Conservation (phyloP, 768 basidiomycete genomes). For the Trametes maxima region DNA sequence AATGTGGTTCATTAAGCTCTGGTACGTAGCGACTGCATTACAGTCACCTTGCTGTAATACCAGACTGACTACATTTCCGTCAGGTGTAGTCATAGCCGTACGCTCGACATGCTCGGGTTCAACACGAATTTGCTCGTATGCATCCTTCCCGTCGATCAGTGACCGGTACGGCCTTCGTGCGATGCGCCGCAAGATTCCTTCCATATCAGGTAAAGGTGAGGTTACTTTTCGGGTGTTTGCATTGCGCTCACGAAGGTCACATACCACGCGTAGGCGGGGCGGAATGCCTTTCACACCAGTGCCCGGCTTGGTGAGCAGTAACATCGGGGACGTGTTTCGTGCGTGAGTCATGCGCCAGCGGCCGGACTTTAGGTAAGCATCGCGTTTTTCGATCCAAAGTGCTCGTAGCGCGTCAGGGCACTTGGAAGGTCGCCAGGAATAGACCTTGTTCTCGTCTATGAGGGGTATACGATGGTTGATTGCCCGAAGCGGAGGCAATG, state of each 20-base stretch:
- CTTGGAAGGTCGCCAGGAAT: constrained; percentile 37
- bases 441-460: constrained; percentile 34
- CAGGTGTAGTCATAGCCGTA: constrained; percentile 31
- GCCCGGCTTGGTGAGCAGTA: constrained; percentile 34
- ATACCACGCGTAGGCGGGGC: constrained; percentile 15
- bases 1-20: constrained; percentile 33
- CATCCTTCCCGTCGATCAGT: constrained; percentile 32
- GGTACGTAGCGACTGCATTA: constrained; percentile 36
- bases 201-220: constrained; percentile 32
- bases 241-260: constrained; percentile 26
- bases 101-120: constrained; percentile 23
- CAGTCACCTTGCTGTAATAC: constrained; percentile 38
- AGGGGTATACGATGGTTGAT: constrained; percentile 43
- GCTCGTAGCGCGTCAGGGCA: constrained; percentile 39
- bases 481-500: constrained; percentile 31
- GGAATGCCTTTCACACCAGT: constrained; percentile 8
- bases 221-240: constrained; percentile 29
- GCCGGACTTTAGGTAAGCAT: constrained; percentile 34
- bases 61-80: constrained; percentile 34
- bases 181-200: constrained; percentile 27
- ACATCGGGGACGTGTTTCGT: constrained; percentile 36
- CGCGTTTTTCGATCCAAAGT: constrained; percentile 33
- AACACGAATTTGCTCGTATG: constrained; percentile 35
- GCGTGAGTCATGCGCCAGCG: constrained; percentile 35
- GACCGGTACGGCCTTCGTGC: constrained; percentile 16